Evolutionary conservation across 371 early-diverging fungal species (phyloP), one percentile per base, ranked within the genome.

Genomic region (Mortierella sp.): DNA sequence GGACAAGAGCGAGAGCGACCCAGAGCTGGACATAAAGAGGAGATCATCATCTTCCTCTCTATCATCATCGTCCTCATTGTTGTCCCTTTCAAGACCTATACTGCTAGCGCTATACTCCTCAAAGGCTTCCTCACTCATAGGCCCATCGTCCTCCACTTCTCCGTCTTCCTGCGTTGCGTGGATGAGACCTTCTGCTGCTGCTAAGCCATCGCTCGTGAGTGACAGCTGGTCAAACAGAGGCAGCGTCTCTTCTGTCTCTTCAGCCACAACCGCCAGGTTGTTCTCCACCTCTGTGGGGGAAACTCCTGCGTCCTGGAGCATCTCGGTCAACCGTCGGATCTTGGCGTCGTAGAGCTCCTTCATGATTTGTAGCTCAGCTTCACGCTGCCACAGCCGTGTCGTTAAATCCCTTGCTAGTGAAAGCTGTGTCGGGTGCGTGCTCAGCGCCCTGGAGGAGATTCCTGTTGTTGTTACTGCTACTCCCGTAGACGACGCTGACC

Each of bases 341-440:
- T 76, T 76, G 27, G 78, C 70, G 14, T 76, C 78, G 27, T 76
- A 76, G 24, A 64, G 78, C 15, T 76, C 78, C 55, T 76, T 76
- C 78, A 76, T 76, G 2, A 62, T 64, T 39, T 76, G 78, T 2
- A 76, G 58, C 34, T 76, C 78, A 2, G 78, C 78, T 49, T 76
- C 78, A 30, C 78, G 78, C 24, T 76, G 78, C 78, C 78, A 76
- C 24, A 76, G 54, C 17, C 78, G 70, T 14, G 78, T 76, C 21
- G 70, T 76, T 51, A 76, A 32, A 48, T 76, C 78, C 32, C 78
- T 60, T 24, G 78, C 70, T 12, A 76, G 50, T 6, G 66, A 65
- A 14, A 67, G 47, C 24, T 61, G 75, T 2, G 60, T 34, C 2
- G 60, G 60, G 17, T 61, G 72, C 19, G 66, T 21, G 9, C 58